Evolutionary conservation across 2,329 filamentous ascomycete species (phyloP), one percentile per base, ranked within the genome.

Genomic region (Sporothrix luriei): DNA sequence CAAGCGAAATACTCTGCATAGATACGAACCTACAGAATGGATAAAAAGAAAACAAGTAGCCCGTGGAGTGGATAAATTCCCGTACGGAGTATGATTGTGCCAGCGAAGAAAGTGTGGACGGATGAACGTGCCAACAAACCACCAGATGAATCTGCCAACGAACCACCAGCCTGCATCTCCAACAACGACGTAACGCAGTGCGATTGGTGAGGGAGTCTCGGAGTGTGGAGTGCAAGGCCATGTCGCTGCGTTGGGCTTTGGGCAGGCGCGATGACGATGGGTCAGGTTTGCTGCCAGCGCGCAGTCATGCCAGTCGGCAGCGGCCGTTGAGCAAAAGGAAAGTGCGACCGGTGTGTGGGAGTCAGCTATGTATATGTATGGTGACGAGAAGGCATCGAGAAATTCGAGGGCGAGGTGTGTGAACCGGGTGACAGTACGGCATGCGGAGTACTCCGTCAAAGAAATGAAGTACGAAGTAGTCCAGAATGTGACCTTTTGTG

Each of bases 231-330:
- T 49, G 21, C 26, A 33, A 10, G 43, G 24, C 46, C 33, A 59
- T n/a, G 55, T 46, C 29, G 68, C 46, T 66, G n/a, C 40, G n/a
- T 68, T 68, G 66, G 54, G n/a, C 40, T 14, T 68, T 68, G 66
- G 54, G 54, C 66, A 68, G 66, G 52, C n/a, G 21, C 46, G 52
- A 68, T 49, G 54, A 21, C 46, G 52, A 68, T 49, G 54, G 52
- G 66, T 59, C 52, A 68, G 29, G 6, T 14, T 48, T 38, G 29
- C n/a, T 38, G 54, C 16, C 54, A 38, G 29, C 14, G 16, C 61
- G 43, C 61, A 64, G 43, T 21, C n/a, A 46, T 38, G 46, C 46
- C 6, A 51, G 49, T 24, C 33, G 29, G 33, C 33, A 46, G 38
- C 49, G 49, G 49, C 40, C 40, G 51, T 59, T 68, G 38, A 54